Evolutionary conservation across 2,329 filamentous ascomycete species (phyloP).

Genomic region (Neodidymelliopsis sp.): DNA sequence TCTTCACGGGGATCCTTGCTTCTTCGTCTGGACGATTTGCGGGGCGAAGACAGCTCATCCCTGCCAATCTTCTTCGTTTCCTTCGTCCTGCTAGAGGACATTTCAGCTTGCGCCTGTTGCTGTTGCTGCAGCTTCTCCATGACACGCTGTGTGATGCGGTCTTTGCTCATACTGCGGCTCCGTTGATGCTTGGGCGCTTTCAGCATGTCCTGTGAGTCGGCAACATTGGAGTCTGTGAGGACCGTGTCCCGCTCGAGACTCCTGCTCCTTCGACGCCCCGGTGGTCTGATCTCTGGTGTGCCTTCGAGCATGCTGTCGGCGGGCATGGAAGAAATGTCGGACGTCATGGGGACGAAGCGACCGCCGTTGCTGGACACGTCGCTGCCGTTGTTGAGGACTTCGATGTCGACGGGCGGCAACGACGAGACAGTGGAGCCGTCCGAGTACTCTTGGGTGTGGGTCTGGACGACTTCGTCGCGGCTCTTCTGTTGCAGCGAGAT

Average conservation of each 20-base stretch:
- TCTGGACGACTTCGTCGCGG: slow-evolving; percentile 44
- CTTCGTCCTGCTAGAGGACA: slow-evolving; percentile 41
- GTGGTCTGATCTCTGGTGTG: slow-evolving; percentile 54
- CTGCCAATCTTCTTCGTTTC: slow-evolving; percentile 30
- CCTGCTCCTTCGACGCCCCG: slow-evolving; percentile 58
- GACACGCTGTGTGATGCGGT: slow-evolving; percentile 72
- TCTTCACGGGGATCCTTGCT: slow-evolving; percentile 56
- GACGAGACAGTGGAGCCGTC: slow-evolving; percentile 80
- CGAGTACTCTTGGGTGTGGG: slow-evolving; percentile 63
- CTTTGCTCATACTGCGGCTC: slow-evolving; percentile 70
- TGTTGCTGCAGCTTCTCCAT: slow-evolving; percentile 69
- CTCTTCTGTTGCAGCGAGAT: slow-evolving; percentile 66
- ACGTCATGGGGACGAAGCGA: slow-evolving; percentile 72
- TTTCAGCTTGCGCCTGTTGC: slow-evolving; percentile 57
- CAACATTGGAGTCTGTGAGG: slow-evolving; percentile 28
- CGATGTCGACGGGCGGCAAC: slow-evolving; percentile 81
- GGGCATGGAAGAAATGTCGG: slow-evolving; percentile 86
- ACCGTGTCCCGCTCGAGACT: slow-evolving; percentile 56
- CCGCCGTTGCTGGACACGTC: slow-evolving; percentile 70
- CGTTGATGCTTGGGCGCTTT: slow-evolving; percentile 66
- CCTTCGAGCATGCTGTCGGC: slow-evolving; percentile 74
- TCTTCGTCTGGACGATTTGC: slow-evolving; percentile 48
- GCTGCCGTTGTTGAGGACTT: slow-evolving; percentile 77
- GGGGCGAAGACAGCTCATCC: slow-evolving; percentile 40
- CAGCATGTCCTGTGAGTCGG: slow-evolving; percentile 46